Evolutionary conservation across 306 rosid genomes (phyloP).

Genomic region (Cotoneaster glaucophyllus): DNA sequence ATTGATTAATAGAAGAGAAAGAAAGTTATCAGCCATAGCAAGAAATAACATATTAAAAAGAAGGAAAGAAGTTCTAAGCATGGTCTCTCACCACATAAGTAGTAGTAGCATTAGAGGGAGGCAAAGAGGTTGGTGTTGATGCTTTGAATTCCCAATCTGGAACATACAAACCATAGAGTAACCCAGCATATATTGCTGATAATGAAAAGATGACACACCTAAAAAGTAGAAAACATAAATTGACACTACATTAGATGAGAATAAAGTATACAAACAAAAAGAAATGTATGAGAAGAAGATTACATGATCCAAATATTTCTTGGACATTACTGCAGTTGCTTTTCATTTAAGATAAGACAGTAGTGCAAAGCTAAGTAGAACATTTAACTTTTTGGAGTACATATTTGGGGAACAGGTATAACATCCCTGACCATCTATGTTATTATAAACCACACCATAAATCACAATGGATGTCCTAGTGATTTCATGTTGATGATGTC

Average conservation of each 20-base stretch:
- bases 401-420: neutral
- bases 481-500: neutral
- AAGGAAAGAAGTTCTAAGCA: constrained; percentile 3
- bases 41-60: neutral
- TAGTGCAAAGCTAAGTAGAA: neutral
- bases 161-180: constrained; percentile 69
- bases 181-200: constrained; percentile 54
- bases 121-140: constrained; percentile 34
- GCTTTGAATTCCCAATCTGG: constrained; percentile 82
- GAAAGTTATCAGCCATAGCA: neutral
- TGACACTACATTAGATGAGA: neutral
- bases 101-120: constrained; percentile 27
- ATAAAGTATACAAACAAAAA: neutral
- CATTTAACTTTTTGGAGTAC: neutral
- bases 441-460: neutral
- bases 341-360: neutral
- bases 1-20: neutral
- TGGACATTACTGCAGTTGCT: neutral
- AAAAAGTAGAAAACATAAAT: constrained; percentile 18
- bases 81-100: constrained; percentile 46
- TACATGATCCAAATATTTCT: constrained; percentile 3
- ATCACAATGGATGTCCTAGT: neutral
- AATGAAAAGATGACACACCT: constrained; percentile 55
- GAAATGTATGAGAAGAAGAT: neutral
- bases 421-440: neutral